Base-by-base conservation (phyloP, 306 rosid species). In the Prunus campanulata region DNA sequence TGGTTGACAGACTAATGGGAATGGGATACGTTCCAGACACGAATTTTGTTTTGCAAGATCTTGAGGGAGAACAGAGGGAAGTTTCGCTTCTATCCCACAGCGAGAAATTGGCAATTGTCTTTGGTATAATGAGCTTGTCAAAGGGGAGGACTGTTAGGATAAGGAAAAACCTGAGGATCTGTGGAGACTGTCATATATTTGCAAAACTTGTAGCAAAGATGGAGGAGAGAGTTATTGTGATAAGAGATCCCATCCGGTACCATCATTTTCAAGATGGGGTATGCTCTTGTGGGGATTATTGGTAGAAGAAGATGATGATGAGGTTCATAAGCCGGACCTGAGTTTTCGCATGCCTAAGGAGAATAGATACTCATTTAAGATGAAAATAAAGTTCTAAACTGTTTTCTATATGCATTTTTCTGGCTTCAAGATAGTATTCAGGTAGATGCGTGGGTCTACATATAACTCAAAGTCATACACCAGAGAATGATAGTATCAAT, bases 271-370 rank as follows among this genome's bases (percentile, higher is more conserved):
- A 24, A 81, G 86, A 85, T 72, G 96, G 94, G 22, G 74, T 67
- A 30, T 93, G 98, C 87, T 93, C 96, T 22, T 93, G 96, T 74
- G 90, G 93, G 77, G 98, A 93, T 79, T 93, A 90, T 81, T 93
- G 94, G 96, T 91, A 86, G 82, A 71, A 10, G 56, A 68, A 66
- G 54, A 70, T 59, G 56, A 68, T 56, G 59, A 66, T 59, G 29
- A 59, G 16, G 32, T 59, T 59, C 24, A 24, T 59, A 24, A 59
- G 1, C 44, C 44, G 44, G 44, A 39, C 42, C 42, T 35, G 42
- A 39, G 44, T 39, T 1, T 39, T 39, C 9, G 44, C 44, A 39
- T 39, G 44, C 44, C 44, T 39, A 9, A 39, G 44, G 44, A 39
- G 44, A 39, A 39, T 39, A 39, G 44, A 39, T 39, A 39, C 44